Evolutionary conservation across 345 rosid species (phyloP), one percentile per base, ranked within the genome.

Genomic region (Melaleuca alternifolia): DNA sequence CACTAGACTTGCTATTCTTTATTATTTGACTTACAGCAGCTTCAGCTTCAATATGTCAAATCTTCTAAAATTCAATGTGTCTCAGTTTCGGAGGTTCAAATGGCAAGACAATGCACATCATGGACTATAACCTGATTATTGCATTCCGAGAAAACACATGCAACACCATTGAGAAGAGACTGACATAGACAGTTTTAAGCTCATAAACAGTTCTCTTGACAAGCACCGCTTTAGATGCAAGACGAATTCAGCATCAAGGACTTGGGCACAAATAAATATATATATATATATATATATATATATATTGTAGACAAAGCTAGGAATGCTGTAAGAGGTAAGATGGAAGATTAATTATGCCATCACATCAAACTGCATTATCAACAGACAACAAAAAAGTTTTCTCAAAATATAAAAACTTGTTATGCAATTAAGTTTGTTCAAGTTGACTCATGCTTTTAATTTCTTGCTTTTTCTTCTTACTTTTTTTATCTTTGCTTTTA

Each of bases 11-110:
- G 1, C 4, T 71, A 1, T 71, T 0, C 0, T 71, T 71, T 33
- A 33, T 71, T 37, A 37, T 71, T 37, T 71, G 81, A 71, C 81
- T 1, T 37, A 48, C 48, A 37, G 46, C 18, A 10, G 2, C 2
- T 18, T 5, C 4, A 71, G 81, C 81, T 71, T 37, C 48, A 18
- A 71, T 18, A 37, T 18, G 87, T 94, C 95, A 86, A 94, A 93
- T 87, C 95, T 98, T 51, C 98, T 98, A 56, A 37, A 0, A 33
- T 1, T 16, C 33, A 33, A 2, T 1, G 6, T 71, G 79, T 33
- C 48, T 71, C 24, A 2, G 11, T 16, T 65, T 33, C 46, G 0
- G 3, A 16, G 46, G 44, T 65, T 65, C 33, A 65, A 33, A 33
- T 65, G 46, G 46, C 77, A 71, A 33, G 79, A 71, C 1, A 37